These are phyloP conservation scores for Ceratobasidium sp. DNA, from an alignment of 1,284 basidiomycete genomes.

Conservation along the genomic window DNA sequence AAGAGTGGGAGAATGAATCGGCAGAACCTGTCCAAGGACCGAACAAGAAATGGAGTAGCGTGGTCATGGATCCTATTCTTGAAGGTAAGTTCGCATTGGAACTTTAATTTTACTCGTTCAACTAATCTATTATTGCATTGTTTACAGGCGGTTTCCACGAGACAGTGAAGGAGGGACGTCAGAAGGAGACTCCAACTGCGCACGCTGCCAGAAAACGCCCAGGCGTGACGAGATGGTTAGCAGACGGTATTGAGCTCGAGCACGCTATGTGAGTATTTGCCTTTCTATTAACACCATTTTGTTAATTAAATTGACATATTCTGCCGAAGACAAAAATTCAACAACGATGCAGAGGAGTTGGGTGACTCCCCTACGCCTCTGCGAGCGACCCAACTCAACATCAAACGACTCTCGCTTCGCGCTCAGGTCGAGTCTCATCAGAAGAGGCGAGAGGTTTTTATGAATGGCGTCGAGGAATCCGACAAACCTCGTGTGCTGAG, in stretches of 20 bases:
- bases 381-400: background rate
- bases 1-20: slow-evolving; percentile 2
- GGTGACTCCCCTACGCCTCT: background rate
- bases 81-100: too few species aligned
- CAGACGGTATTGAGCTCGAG: slow-evolving; percentile 3
- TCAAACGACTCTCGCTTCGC: background rate
- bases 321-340: background rate
- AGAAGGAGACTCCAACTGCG: background rate
- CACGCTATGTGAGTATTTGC: slow-evolving; percentile 6
- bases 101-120: too few species aligned
- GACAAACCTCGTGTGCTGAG: background rate
- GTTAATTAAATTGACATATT: background rate
- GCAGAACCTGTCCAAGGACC: background rate
- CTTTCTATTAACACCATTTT: background rate
- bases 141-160: too few species aligned
- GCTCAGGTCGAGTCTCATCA: background rate
- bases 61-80: background rate
- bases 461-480: background rate
- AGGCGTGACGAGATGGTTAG: background rate
- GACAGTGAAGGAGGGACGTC: background rate
- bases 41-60: slow-evolving; percentile 6
- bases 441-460: background rate
- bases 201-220: background rate
- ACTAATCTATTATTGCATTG: too few species aligned
- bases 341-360: background rate